phyloP scores from a whole-genome alignment of 345 rosid species.

The Streptanthus diversifolius region DNA sequence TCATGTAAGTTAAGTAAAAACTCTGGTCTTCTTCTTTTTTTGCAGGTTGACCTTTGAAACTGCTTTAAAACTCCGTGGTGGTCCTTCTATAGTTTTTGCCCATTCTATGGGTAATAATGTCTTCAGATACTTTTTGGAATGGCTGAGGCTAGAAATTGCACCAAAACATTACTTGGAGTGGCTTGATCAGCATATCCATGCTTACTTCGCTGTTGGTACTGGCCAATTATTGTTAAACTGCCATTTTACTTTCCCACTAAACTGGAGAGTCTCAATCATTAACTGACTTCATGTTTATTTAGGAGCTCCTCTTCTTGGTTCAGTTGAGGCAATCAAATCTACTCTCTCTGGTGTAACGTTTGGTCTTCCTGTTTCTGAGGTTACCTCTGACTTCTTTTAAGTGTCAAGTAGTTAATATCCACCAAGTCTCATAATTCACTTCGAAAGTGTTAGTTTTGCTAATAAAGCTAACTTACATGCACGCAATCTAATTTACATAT shows the following conservation, averaged over 20 bases:
- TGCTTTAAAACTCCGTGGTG: slow-evolving; percentile 85
- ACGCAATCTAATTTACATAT: not conserved
- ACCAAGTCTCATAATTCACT: not conserved
- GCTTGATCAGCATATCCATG: slow-evolving; percentile 94
- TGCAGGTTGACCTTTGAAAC: slow-evolving; percentile 94
- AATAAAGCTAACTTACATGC: not conserved
- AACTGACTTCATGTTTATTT: slow-evolving; percentile 25
- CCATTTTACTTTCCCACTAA: slow-evolving; percentile 2
- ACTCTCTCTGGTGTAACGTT: slow-evolving; percentile 77
- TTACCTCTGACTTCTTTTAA: slow-evolving; percentile 39
- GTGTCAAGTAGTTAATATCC: not conserved
- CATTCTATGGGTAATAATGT: slow-evolving; percentile 97
- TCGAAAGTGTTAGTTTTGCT: not conserved
- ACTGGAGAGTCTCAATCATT: slow-evolving; percentile 3
- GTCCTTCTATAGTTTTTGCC: slow-evolving; percentile 89
- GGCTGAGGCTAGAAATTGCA: slow-evolving; percentile 98
- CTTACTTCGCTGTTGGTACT: slow-evolving; percentile 94
- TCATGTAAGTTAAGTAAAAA: not conserved
- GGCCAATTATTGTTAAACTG: slow-evolving; percentile 7
- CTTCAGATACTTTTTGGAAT: slow-evolving; percentile 93
- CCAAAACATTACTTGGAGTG: slow-evolving; percentile 83
- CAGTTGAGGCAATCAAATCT: slow-evolving; percentile 73
- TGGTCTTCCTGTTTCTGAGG: slow-evolving; percentile 98
- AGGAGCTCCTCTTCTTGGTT: slow-evolving; percentile 98
- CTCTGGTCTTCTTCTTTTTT: not conserved